Conservation (phyloP, 1,284 basidiomycete genomes). For the Ceratobasidium theobromae region DNA sequence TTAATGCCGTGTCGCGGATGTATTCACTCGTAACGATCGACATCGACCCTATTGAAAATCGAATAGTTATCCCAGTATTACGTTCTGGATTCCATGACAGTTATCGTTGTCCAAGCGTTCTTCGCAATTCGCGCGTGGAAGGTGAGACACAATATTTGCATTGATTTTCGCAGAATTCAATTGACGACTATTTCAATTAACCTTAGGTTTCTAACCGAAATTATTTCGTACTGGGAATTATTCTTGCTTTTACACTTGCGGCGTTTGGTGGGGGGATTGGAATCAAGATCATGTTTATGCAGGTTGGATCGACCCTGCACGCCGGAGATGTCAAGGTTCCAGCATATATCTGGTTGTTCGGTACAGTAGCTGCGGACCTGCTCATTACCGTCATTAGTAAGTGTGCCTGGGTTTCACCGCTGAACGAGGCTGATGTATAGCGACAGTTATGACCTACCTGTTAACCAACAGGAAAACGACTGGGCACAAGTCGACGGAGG, state of each 20-base stretch:
- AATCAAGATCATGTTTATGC: not conserved
- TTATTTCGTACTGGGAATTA: not conserved
- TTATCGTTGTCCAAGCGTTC: slow-evolving; percentile 1
- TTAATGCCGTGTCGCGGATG: too few relatives aligned
- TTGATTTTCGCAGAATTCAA: too few relatives aligned
- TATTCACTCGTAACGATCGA: too few relatives aligned
- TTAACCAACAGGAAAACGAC: not conserved
- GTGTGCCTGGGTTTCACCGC: not conserved
- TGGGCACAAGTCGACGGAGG: not conserved
- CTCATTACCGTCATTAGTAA: not conserved
- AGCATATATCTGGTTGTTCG: slow-evolving; percentile 5
- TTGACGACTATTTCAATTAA: not conserved
- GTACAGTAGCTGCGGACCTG: not conserved
- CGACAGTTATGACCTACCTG: slow-evolving; percentile 3
- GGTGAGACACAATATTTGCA: not conserved
- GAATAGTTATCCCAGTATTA: slow-evolving; percentile 4
- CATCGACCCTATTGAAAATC: too few relatives aligned
- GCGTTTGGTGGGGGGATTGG: not conserved
- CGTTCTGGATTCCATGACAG: slow-evolving; percentile 1
- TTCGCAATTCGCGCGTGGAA: slow-evolving; percentile 2
- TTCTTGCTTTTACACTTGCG: not conserved
- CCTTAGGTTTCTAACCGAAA: not conserved
- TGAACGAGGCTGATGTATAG: not conserved
- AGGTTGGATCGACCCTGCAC: not conserved
- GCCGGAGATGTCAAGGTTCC: slow-evolving; percentile 6